phyloP scores from a whole-genome alignment of 495 filamentous ascomycete species.

The Sabuloglossum arenarium region DNA sequence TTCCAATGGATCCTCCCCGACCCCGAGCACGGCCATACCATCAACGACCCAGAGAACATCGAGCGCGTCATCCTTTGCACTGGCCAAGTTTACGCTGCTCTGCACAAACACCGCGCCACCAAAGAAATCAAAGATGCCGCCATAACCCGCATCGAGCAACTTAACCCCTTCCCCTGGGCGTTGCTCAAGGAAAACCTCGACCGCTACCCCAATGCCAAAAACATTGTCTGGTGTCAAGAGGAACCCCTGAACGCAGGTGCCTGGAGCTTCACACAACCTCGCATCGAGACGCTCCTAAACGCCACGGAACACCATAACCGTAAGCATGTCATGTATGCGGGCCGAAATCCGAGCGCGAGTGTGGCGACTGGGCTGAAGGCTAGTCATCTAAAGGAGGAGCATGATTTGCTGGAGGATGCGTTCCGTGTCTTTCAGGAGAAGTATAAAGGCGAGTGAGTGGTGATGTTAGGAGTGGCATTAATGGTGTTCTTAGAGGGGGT shows the following conservation, averaged over 20 bases:
- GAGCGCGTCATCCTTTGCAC: conserved; percentile 86
- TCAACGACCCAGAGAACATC: conserved; percentile 67
- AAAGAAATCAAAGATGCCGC: conserved; percentile 71
- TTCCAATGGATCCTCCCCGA: conserved; percentile 94
- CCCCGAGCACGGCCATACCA: conserved; percentile 50
- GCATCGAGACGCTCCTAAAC: conserved; percentile 90
- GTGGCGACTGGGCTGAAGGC: conserved; percentile 87
- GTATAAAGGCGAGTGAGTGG: conserved; percentile 29
- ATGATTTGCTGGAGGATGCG: conserved; percentile 64
- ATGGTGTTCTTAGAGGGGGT: background rate
- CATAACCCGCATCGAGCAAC: conserved; percentile 89
- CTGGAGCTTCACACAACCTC: conserved; percentile 87
- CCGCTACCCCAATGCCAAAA: conserved; percentile 86
- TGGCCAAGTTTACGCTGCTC: conserved; percentile 80
- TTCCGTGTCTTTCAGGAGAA: conserved; percentile 38
- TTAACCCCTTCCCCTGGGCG: conserved; percentile 97
- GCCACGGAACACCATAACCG: conserved; percentile 72
- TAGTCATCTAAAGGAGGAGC: conserved; percentile 80
- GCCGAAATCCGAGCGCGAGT: conserved; percentile 69
- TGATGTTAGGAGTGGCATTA: background rate
- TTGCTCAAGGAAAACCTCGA: conserved; percentile 91
- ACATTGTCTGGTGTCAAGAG: conserved; percentile 91
- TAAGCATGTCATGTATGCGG: conserved; percentile 94
- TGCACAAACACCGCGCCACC: conserved; percentile 74
- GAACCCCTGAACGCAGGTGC: conserved; percentile 92